Percentiles rank a stretch among this genome's conserved stretches.
Evolutionary conservation across 2,329 filamentous ascomycete species (phyloP).

Genomic region (Rhinocladiella similis): DNA sequence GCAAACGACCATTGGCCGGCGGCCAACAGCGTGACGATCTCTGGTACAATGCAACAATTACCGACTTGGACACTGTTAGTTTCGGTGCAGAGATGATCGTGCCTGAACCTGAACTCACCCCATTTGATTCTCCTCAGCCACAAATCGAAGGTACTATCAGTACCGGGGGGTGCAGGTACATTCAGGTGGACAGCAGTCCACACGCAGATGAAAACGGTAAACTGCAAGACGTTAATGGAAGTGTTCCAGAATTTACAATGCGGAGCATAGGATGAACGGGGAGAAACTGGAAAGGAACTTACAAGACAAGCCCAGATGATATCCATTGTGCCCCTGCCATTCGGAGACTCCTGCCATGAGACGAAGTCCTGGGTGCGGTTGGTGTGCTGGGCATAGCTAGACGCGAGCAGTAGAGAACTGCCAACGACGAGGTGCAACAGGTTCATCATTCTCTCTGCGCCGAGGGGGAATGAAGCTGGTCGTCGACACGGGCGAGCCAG

Average conservation of each 20-base stretch:
- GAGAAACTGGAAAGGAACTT: neutral
- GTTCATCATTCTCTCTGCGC: neutral
- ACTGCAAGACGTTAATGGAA: neutral
- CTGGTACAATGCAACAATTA: constrained; percentile 12
- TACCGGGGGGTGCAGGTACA: constrained; percentile 7
- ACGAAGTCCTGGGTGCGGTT: constrained; percentile 1
- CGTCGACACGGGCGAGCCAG: neutral
- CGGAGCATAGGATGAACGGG: neutral
- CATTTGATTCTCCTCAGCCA: constrained; percentile 10
- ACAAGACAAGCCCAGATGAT: constrained; percentile 14
- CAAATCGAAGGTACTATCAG: constrained; percentile 2
- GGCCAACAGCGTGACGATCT: constrained; percentile 7
- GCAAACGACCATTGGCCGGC: constrained; percentile 13
- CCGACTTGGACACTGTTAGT: constrained; percentile 4
- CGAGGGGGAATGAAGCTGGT: neutral
- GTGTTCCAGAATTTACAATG: neutral
- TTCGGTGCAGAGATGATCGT: neutral
- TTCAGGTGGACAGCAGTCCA: constrained; percentile 16
- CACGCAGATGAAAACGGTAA: constrained; percentile 14
- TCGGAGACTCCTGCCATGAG: constrained; percentile 9
- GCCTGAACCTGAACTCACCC: neutral
- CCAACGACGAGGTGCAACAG: neutral
- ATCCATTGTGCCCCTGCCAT: constrained; percentile 14
- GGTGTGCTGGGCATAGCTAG: neutral
- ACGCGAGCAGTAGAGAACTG: neutral